Conservation (phyloP, 306 rosid genomes). For the Sphenostylis stenocarpa region DNA sequence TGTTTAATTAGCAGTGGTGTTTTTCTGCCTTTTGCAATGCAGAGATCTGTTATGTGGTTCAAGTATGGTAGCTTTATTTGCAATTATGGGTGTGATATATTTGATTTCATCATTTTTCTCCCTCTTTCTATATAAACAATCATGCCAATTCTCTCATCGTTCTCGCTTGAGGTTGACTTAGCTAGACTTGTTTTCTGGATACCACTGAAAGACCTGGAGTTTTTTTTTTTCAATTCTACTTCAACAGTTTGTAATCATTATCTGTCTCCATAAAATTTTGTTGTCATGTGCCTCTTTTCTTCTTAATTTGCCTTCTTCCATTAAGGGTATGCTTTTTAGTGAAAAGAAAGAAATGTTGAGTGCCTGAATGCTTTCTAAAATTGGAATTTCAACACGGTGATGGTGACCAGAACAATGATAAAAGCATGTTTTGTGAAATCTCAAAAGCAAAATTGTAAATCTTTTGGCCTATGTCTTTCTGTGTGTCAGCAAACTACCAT, state of each 20-base stretch:
- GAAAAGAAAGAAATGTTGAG: constrained; percentile 8
- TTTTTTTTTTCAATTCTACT: neutral
- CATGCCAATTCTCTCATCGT: neutral
- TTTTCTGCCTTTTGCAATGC: neutral
- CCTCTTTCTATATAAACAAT: neutral
- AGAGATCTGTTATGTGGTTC: constrained; percentile 18
- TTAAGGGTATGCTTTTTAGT: neutral
- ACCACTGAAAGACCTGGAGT: neutral
- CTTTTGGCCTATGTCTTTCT: neutral
- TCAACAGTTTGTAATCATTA: neutral
- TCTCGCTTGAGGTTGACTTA: neutral
- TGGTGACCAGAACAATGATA: neutral
- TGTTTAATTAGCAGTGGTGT: neutral
- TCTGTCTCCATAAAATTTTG: neutral
- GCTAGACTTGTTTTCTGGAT: constrained; percentile 17
- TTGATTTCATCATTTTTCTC: neutral
- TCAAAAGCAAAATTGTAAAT: neutral
- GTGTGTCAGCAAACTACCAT: constrained; percentile 23
- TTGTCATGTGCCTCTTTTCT: neutral
- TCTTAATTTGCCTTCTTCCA: neutral
- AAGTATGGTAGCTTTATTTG: neutral
- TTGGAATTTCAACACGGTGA: neutral
- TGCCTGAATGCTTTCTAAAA: neutral
- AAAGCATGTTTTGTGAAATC: neutral
- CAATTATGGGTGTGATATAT: neutral